Percentiles rank a stretch among this genome's conserved stretches.
Evolutionary conservation across 768 basidiomycete species (phyloP).

Genomic region (Lentinus brumalis): DNA sequence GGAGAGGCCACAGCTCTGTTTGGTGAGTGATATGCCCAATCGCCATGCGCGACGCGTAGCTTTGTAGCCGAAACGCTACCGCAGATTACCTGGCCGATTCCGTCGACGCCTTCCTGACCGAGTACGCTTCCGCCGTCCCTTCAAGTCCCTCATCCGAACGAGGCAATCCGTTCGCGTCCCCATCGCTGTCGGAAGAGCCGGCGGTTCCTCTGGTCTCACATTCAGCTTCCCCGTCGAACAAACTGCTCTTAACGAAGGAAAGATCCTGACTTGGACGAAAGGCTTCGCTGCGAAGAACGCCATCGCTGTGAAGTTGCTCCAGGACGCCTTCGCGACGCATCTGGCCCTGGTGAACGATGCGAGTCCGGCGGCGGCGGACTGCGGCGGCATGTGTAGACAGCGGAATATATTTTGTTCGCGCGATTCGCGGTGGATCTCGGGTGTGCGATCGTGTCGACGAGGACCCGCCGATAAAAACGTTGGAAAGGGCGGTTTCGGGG

Average conservation of each 20-base stretch:
- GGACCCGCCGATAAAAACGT: no score
- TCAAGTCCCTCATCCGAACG: constrained; percentile 19
- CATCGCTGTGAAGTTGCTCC: no score
- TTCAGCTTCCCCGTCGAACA: constrained; percentile 99
- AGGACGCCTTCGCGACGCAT: no score
- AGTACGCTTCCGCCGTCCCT: constrained; percentile 29
- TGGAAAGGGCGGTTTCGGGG: no score
- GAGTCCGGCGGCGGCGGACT: no score
- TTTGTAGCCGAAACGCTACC: constrained; percentile 5
- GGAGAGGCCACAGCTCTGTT: constrained; percentile 89
- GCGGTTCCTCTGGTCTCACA: constrained; percentile 81
- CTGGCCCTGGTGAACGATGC: no score
- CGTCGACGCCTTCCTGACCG: constrained; percentile 92
- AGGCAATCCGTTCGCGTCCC: constrained; percentile 25
- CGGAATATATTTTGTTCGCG: no score
- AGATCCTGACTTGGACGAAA: constrained; percentile 93
- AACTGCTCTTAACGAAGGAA: constrained; percentile 87
- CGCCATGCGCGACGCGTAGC: background rate
- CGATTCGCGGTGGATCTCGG: no score
- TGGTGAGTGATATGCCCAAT: constrained; percentile 46
- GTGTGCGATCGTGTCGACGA: no score
- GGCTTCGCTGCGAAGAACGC: constrained; percentile 94
- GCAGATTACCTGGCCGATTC: constrained; percentile 97
- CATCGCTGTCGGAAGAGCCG: constrained; percentile 19
- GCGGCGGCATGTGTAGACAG: no score